Base-by-base conservation (phyloP, 2,329 filamentous ascomycete species). In the Neofusicoccum ribis region DNA sequence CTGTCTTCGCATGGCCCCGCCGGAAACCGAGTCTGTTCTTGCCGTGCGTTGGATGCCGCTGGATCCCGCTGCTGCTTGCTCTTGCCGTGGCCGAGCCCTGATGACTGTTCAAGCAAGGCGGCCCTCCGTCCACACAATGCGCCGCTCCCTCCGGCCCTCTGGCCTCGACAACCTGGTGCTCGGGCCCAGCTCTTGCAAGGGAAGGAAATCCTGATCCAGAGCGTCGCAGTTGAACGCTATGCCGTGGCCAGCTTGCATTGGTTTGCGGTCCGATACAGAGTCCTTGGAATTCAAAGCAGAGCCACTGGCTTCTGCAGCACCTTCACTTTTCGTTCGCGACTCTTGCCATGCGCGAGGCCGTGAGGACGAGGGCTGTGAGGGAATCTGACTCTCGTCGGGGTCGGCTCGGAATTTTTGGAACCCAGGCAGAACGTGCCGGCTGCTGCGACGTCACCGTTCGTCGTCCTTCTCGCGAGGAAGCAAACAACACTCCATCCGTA, bases 201-300 rank as follows among this genome's bases (percentile, higher is more conserved):
- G 90, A 92, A 88, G 90, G 91, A 89, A 88, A 86, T 88, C 92
- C 90, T 87, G 90, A 92, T 89, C 86, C 85, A 86, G 86, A 85
- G 91, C 91, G 91, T 91, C 92, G 90, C 90, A 91, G 89, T 91
- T 91, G 89, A 91, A 91, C 91, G 91, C 89, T 91, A 91, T 83
- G 82, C 84, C 83, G 72, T 90, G 89, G 91, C 89, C 84, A 31
- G 84, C 90, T 93, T 83, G 83, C 84, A 81, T 85, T 86, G 87
- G 88, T 85, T 86, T 84, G 83, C 82, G 84, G 85, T 83, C 85
- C 85, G 86, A 81, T 82, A 85, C 84, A 89, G 90, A 92, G 92
- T 92, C 89, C 92, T 92, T 92, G 89, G 81, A 85, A 83, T 74
- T 74, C 75, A 73, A 71, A 70, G 75, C 72, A 44, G 15, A 43